Evolutionary conservation across 1,284 basidiomycete species (phyloP), one percentile per base, ranked within the genome.

Genomic region (Apiotrichum montevideense): DNA sequence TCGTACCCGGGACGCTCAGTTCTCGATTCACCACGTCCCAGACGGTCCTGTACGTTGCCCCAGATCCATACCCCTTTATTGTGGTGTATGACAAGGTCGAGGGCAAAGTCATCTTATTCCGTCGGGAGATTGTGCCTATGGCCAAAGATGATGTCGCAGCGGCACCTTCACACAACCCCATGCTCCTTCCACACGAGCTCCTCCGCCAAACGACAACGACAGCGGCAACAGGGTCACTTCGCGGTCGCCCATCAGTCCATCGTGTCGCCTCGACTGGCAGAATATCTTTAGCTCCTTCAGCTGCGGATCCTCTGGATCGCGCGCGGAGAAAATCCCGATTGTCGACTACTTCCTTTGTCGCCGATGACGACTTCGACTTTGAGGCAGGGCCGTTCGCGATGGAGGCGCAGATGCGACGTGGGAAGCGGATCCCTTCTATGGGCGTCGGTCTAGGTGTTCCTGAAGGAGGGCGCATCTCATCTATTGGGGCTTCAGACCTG

Each of bases 101-200:
- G 10, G 54, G 59, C 14, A 65, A 70, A 35, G 51, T 76, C 42
- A 61, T 74, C 13, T 69, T 77, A 45, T 72, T 66, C 52, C 64
- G 70, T 1, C 59, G 67, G 44, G 57, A 57, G 0, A 35, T 40
- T 9, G 29, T 65, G 1, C 62, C 61, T 1, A 44, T 55, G 6
- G 43, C 45, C 13, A 49, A 49, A 2, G 59, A 64, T 5, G 44
- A 54, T 29, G 37, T 54, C 5, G 34, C 50, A 6, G 50, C 55
- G 11, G 54, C 2, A 40, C 52, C 11, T 52, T 63, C 11, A 33
- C 54, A 41, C 14, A n/a, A 47, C 63, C 3, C 51, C 57, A 32
- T 55, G 0, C 56, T 68, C 51, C 62, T 59, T 15, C 68, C 70
- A 3, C 64, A 67, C 14, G 68, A 73, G 15, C 59, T 69, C 21